Evolutionary conservation across 2,329 filamentous ascomycete species (phyloP).

Genomic region (Monilinia aucupariae): DNA sequence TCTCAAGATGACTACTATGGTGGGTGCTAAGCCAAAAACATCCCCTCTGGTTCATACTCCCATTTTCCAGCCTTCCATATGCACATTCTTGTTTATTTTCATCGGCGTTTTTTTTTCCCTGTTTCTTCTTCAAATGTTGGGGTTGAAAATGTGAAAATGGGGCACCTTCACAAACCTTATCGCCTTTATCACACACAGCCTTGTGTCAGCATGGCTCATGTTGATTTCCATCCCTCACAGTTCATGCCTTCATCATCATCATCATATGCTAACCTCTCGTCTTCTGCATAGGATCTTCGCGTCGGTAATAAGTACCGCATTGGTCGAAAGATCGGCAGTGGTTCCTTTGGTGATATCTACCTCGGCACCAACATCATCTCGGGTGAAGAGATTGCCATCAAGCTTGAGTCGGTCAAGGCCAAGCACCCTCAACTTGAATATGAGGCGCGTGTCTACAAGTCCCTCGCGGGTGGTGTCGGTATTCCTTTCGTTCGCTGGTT

Average conservation of each 20-base stretch:
- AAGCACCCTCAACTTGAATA: constrained; percentile 99
- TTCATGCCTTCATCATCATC: constrained; percentile 4
- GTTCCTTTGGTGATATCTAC: constrained; percentile 97
- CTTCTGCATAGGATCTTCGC: constrained; percentile 73
- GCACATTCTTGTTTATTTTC: constrained; percentile 31
- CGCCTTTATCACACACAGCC: constrained; percentile 26
- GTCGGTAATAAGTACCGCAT: constrained; percentile 99
- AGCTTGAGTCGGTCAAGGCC: constrained; percentile 98
- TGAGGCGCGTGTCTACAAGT: constrained; percentile 89
- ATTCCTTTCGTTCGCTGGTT: constrained; percentile 99
- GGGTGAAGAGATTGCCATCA: constrained; percentile 98
- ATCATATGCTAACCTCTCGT: constrained; percentile 25
- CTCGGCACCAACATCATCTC: constrained; percentile 99
- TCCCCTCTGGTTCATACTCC: constrained; percentile 39
- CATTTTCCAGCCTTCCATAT: constrained; percentile 34
- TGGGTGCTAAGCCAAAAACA: constrained; percentile 40
- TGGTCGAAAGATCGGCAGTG: constrained; percentile 97
- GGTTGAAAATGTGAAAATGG: constrained; percentile 7
- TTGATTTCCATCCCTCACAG: no score
- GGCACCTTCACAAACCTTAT: constrained; percentile 2
- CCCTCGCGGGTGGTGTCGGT: constrained; percentile 89
- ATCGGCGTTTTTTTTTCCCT: constrained; percentile 17
- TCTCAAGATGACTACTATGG: constrained; percentile 58
- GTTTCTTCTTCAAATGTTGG: no score
- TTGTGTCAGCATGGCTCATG: constrained; percentile 23